Conservation (phyloP, 2,329 filamentous ascomycete genomes). For the Leptodontidium sp. region DNA sequence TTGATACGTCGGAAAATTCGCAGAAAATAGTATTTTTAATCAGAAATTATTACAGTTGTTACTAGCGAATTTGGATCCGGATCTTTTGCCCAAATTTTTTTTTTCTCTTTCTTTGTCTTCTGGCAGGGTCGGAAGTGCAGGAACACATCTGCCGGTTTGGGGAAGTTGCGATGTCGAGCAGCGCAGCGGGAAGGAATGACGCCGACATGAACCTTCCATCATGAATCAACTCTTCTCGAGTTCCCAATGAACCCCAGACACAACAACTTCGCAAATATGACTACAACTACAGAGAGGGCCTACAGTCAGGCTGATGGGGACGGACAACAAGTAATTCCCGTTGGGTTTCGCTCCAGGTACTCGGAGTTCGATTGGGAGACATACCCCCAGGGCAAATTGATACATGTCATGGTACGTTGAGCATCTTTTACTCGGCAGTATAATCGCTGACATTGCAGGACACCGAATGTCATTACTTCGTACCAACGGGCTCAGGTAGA, state of each 20-base stretch:
- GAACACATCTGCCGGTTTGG: too few relatives aligned
- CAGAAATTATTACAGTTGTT: too few relatives aligned
- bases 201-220: not conserved
- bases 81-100: not conserved
- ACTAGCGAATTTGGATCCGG: not conserved
- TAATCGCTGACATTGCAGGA: not conserved
- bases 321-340: not conserved
- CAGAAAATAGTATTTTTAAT: too few relatives aligned
- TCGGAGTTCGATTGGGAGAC: constrained; percentile 2
- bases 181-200: not conserved
- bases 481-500: not conserved
- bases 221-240: too few relatives aligned
- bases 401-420: not conserved
- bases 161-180: not conserved
- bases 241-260: too few relatives aligned
- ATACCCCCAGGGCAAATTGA: not conserved
- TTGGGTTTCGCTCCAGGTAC: not conserved
- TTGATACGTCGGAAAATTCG: too few relatives aligned
- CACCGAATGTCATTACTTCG: not conserved
- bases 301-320: not conserved
- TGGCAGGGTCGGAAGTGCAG: too few relatives aligned
- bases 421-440: not conserved
- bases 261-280: not conserved
- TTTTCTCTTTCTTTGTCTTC: not conserved
- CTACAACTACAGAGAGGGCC: not conserved